These are phyloP conservation scores for Passiflora organensis DNA, from an alignment of 345 rosid genomes.

Conservation along the genomic window DNA sequence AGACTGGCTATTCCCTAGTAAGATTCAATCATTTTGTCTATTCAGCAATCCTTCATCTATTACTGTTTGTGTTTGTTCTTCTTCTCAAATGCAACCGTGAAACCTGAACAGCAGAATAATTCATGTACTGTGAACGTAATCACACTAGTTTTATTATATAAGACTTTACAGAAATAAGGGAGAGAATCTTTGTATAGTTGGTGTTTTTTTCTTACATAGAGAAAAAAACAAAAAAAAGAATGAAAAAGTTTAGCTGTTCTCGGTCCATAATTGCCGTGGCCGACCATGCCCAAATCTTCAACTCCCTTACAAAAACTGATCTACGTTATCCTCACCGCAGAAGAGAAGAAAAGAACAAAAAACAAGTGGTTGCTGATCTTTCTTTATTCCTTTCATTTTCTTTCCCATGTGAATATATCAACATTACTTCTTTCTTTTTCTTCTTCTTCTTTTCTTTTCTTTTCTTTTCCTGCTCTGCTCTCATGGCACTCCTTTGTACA, in stretches of 20 bases:
- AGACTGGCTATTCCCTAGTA: too few relatives aligned
- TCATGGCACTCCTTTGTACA: slow-evolving; percentile 3
- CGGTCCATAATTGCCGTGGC: slow-evolving; percentile 15
- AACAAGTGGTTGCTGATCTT: slow-evolving; percentile 25
- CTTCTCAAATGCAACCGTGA: too few relatives aligned
- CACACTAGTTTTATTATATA: slow-evolving; percentile 13
- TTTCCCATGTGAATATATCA: slow-evolving; percentile 28
- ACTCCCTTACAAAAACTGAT: slow-evolving; percentile 21
- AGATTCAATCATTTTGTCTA: too few relatives aligned
- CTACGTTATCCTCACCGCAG: slow-evolving; percentile 29
- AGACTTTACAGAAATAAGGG: slow-evolving; percentile 27
- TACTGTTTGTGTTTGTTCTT: too few relatives aligned
- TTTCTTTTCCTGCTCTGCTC: too few relatives aligned
- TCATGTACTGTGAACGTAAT: not conserved
- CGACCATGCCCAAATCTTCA: slow-evolving; percentile 15
- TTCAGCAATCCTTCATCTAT: too few relatives aligned
- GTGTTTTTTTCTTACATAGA: slow-evolving; percentile 15
- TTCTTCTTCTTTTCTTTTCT: not conserved
- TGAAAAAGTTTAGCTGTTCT: not conserved
- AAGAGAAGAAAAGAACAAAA: slow-evolving; percentile 26
- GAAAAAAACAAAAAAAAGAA: slow-evolving; percentile 15
- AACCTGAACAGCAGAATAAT: not conserved
- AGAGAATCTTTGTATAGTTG: slow-evolving; percentile 23
- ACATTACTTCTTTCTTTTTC: slow-evolving; percentile 12
- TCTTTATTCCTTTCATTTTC: slow-evolving; percentile 23